Evolutionary conservation across 192 early-diverging fungal genomes (phyloP).

Genomic region (Martensiomyces pterosporus): DNA sequence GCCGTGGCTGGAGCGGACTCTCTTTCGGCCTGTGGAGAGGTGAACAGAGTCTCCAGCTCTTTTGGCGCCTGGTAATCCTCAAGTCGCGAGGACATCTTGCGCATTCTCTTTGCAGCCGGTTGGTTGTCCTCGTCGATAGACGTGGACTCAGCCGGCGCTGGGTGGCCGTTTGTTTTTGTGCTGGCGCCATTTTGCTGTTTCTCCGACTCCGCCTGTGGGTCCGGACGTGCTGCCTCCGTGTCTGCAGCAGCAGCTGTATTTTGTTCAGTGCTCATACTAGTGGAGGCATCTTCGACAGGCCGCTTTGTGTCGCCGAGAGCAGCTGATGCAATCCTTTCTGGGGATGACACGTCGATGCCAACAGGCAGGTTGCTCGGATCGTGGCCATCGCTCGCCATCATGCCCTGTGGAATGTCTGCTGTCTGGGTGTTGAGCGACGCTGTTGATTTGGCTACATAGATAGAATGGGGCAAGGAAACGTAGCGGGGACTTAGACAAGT

Average conservation of each 20-base stretch:
- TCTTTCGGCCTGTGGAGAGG: too few relatives aligned
- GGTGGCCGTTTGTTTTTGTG: background rate
- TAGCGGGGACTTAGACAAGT: background rate
- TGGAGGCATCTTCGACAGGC: background rate
- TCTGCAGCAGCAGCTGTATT: too few relatives aligned
- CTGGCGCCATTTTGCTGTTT: too few relatives aligned
- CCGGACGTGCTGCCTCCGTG: background rate
- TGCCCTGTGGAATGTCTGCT: too few relatives aligned
- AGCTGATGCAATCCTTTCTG: slow-evolving; percentile 26
- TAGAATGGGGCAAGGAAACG: background rate
- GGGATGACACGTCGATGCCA: slow-evolving; percentile 25
- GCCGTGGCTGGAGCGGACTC: too few relatives aligned
- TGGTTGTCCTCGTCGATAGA: slow-evolving; percentile 5
- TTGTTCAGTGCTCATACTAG: background rate
- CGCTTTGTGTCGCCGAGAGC: slow-evolving; percentile 5
- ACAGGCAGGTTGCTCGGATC: slow-evolving; percentile 15
- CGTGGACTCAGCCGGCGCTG: background rate
- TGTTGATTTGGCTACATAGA: too few relatives aligned
- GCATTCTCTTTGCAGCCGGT: slow-evolving; percentile 34
- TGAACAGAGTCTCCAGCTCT: too few relatives aligned
- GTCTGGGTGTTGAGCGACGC: too few relatives aligned
- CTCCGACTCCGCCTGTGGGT: too few relatives aligned
- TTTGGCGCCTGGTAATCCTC: too few relatives aligned
- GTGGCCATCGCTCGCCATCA: slow-evolving; percentile 30
- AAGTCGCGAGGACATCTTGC: slow-evolving; percentile 10